phyloP scores from a whole-genome alignment of 202 grass and related monocot genomes.

The Alloteropsis angusta region DNA sequence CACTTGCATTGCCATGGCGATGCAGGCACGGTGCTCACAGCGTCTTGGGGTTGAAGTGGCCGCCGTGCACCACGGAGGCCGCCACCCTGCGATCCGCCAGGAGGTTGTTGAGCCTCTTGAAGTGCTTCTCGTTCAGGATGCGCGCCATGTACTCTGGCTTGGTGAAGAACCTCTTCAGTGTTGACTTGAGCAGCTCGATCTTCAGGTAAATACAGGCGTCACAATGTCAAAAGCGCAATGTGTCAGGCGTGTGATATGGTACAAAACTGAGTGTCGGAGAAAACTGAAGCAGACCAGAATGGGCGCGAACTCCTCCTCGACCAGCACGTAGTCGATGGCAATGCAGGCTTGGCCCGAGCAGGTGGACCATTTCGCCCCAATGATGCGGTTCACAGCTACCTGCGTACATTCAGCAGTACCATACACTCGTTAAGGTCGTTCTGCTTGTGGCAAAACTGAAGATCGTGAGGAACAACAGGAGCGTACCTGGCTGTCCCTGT shows the following conservation, averaged over 20 bases:
- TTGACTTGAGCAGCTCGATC: slow-evolving; percentile 63
- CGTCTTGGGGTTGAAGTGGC: slow-evolving; percentile 40
- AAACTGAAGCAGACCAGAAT: slow-evolving; percentile 35
- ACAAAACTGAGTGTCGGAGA: neutral
- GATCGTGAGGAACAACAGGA: neutral
- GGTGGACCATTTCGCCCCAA: slow-evolving; percentile 68
- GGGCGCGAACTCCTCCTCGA: slow-evolving; percentile 55
- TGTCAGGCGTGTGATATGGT: neutral
- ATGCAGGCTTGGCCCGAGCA: slow-evolving; percentile 80
- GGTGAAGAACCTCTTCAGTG: slow-evolving; percentile 36
- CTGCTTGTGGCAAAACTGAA: neutral
- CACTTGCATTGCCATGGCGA: neutral
- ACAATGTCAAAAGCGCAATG: neutral
- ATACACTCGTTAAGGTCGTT: neutral
- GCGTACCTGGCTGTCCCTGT: slow-evolving; percentile 48
- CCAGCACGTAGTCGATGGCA: slow-evolving; percentile 69
- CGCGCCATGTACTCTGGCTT: slow-evolving; percentile 31
- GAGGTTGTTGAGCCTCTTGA: slow-evolving; percentile 44
- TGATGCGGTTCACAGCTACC: slow-evolving; percentile 58
- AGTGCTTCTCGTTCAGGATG: slow-evolving; percentile 56
- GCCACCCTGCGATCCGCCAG: slow-evolving; percentile 42
- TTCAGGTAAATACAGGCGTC: neutral
- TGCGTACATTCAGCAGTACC: neutral
- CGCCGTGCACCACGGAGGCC: slow-evolving; percentile 56
- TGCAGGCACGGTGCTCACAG: slow-evolving; percentile 62